Evolutionary conservation across 331 rosid species (phyloP), one percentile per base, ranked within the genome.

Genomic region (Quercus lobata): DNA sequence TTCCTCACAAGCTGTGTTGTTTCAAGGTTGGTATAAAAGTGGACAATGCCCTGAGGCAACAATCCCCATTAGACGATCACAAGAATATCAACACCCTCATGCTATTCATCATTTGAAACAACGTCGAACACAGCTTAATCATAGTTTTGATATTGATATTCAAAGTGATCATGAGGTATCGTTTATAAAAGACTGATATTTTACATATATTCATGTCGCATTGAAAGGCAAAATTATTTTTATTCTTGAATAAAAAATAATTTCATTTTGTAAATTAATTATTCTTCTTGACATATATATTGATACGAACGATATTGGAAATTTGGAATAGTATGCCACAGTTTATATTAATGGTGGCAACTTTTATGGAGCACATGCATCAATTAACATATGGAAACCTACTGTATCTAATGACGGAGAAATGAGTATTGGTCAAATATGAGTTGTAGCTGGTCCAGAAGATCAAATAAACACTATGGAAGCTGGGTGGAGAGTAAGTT

Each of bases 401-500:
- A 4, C 41, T 14, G 2, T 37, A 7, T 46, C 12, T 46, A 4
- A 5, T 4, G 21, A 21, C 2, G 2, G 1, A 5, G 79, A 73
- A 18, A 17, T 1, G 12, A 82, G 86, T 8, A 4, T 82, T 4
- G 6, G 82, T 55, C 79, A 68, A 22, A n/a, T 57, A 12, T 73
- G 82, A 73, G 16, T 82, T 57, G 17, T 12, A 1, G 46, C 34
- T 19, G 82, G 65, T 15, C 1, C 19, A 0, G 55, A 15, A 3
- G 21, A 55, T 4, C 6, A 14, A 3, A 0, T 1, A 11, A 72
- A 61, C 57, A 27, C 68, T 61, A 7, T 79, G 19, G 83, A 83
- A 75, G 83, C 46, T 9, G 83, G 83, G 3, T 79, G 86, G 83
- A 52, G 32, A 5, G 86, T 78, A 70, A 83, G 77, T 21, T 46